A percentile compares a stretch with the other conserved stretches of the same genome.
These are phyloP conservation scores for Phytophthora hibernalis DNA, from an alignment of 352 stramenopile species.

Conservation along the genomic window DNA sequence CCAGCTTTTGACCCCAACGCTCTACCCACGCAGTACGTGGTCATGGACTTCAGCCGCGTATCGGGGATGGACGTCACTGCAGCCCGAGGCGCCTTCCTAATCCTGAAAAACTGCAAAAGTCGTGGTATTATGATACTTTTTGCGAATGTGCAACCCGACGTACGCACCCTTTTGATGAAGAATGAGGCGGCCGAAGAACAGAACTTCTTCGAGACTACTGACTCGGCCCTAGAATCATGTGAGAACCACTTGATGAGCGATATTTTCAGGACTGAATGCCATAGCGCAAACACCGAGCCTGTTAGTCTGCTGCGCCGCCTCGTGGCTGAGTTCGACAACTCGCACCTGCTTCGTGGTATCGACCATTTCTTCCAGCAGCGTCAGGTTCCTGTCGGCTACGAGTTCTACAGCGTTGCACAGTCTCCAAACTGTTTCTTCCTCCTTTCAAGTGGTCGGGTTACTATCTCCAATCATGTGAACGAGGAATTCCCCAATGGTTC, in stretches of 20 bases:
- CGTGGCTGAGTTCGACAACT: slow-evolving; percentile 59
- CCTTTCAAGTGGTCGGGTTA: slow-evolving; percentile 55
- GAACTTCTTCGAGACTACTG: slow-evolving; percentile 57
- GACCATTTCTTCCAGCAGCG: slow-evolving; percentile 57
- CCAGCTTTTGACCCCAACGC: slow-evolving; percentile 39
- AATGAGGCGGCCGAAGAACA: slow-evolving; percentile 62
- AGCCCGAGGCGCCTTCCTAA: slow-evolving; percentile 72
- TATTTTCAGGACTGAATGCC: neutral
- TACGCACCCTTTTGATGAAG: slow-evolving; percentile 57
- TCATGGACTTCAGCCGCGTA: slow-evolving; percentile 86
- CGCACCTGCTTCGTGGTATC: slow-evolving; percentile 53
- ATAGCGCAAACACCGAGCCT: slow-evolving; percentile 31
- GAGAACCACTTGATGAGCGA: slow-evolving; percentile 49
- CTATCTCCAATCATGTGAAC: slow-evolving; percentile 71
- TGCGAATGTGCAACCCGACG: slow-evolving; percentile 53
- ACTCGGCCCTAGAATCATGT: slow-evolving; percentile 68
- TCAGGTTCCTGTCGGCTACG: slow-evolving; percentile 47
- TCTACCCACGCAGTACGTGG: slow-evolving; percentile 67
- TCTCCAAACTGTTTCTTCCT: slow-evolving; percentile 62
- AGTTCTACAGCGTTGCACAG: slow-evolving; percentile 65
- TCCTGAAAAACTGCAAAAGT: slow-evolving; percentile 72
- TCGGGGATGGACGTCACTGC: slow-evolving; percentile 87
- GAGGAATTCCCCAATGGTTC: slow-evolving; percentile 48
- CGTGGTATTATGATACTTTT: slow-evolving; percentile 64
- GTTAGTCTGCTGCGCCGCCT: slow-evolving; percentile 66